These are phyloP conservation scores for Lepidium sativum DNA, from an alignment of 345 rosid genomes.

Conservation along the genomic window DNA sequence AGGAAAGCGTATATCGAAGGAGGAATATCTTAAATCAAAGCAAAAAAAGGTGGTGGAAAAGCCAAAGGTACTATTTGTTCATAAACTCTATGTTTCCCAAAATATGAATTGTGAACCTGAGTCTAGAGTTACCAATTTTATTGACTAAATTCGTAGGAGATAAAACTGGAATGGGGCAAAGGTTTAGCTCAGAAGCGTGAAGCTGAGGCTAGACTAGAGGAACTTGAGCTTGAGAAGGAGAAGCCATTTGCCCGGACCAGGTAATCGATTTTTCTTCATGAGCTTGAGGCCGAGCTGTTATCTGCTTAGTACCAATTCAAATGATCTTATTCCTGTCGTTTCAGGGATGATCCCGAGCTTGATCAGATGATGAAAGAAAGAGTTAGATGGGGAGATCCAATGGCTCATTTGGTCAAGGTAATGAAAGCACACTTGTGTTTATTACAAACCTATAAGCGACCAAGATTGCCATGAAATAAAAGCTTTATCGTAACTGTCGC, in stretches of 20 bases:
- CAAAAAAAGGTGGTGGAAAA: constrained; percentile 55
- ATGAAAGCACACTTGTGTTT: neutral
- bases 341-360: constrained; percentile 94
- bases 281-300: neutral
- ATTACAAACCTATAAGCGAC: neutral
- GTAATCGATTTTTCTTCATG: constrained; percentile 29
- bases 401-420: constrained; percentile 97
- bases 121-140: neutral
- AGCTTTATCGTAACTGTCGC: neutral
- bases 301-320: constrained; percentile 3
- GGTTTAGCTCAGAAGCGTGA: constrained; percentile 94
- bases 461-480: neutral
- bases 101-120: neutral
- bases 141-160: constrained; percentile 43
- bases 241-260: constrained; percentile 88
- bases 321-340: neutral
- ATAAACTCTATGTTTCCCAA: neutral
- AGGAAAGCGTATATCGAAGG: constrained; percentile 70
- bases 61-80: constrained; percentile 49
- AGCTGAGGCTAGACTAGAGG: constrained; percentile 64
- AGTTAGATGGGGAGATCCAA: constrained; percentile 87
- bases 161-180: constrained; percentile 91
- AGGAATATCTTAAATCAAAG: constrained; percentile 51
- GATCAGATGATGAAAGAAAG: constrained; percentile 67
- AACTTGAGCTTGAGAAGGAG: constrained; percentile 75